Conservation (phyloP, 1,284 basidiomycete genomes). For the Exsudoporus floridanus region DNA sequence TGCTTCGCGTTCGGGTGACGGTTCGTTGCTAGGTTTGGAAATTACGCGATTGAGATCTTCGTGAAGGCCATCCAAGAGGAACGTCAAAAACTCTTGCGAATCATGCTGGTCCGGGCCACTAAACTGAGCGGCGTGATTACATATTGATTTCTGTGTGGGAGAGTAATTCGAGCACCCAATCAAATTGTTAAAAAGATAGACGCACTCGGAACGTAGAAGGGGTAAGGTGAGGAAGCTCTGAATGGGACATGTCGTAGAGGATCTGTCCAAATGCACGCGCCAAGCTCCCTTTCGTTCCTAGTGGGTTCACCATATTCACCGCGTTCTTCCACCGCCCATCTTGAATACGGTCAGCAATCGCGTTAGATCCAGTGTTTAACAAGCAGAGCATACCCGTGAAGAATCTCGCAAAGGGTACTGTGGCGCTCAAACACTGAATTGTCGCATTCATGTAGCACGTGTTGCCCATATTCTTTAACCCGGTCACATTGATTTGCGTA, state of each 20-base stretch:
- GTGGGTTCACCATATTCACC: slow-evolving; percentile 84
- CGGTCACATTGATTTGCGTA: slow-evolving; percentile 76
- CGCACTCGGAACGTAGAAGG: slow-evolving; percentile 86
- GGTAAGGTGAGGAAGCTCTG: slow-evolving; percentile 80
- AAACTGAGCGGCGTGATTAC: slow-evolving; percentile 84
- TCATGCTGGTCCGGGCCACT: slow-evolving; percentile 93
- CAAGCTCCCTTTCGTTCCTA: slow-evolving; percentile 87
- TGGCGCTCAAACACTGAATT: slow-evolving; percentile 92
- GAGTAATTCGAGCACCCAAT: background rate
- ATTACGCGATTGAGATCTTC: slow-evolving; percentile 94
- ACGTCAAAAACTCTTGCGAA: slow-evolving; percentile 95
- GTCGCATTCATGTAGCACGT: slow-evolving; percentile 99
- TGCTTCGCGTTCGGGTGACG: slow-evolving; percentile 84
- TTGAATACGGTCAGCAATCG: slow-evolving; percentile 31
- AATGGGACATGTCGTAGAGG: slow-evolving; percentile 86
- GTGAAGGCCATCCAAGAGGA: slow-evolving; percentile 93
- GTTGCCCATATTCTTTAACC: slow-evolving; percentile 95
- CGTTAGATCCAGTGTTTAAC: background rate
- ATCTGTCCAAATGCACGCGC: slow-evolving; percentile 84
- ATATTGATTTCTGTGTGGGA: slow-evolving; percentile 70
- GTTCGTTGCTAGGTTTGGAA: slow-evolving; percentile 68
- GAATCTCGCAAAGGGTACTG: slow-evolving; percentile 86
- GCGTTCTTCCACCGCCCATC: slow-evolving; percentile 87
- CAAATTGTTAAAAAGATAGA: background rate
- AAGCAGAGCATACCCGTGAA: slow-evolving; percentile 66